Evolutionary conservation across 345 rosid species (phyloP), one percentile per base, ranked within the genome.

Genomic region (Crucihimalaya himalaica): DNA sequence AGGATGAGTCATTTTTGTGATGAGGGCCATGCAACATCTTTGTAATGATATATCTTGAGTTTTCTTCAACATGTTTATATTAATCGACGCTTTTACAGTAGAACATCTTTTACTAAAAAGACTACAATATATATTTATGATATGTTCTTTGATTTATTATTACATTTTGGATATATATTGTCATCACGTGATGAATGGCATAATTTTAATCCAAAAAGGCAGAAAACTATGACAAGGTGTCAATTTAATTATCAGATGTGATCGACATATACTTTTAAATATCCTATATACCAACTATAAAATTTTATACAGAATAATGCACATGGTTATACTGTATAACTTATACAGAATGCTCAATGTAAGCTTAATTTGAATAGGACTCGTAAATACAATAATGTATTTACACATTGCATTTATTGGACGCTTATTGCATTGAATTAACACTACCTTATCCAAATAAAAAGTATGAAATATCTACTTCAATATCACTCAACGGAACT

Each of bases 371-470:
- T 14, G n/a, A 39, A 13, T 12, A 39, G 5, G n/a, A 39, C n/a
- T 39, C n/a, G 5, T 39, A n/a, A n/a, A n/a, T n/a, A n/a, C n/a
- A n/a, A n/a, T n/a, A n/a, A n/a, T n/a, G n/a, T n/a, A n/a, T n/a
- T n/a, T n/a, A n/a, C 23, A 37, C 46, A 20, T 40, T 27, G 76
- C 43, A 27, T 37, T 31, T 18, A 13, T 35, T 19, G 43, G 76
- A 39, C 18, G 45, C 31, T 27, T 70, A n/a, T 20, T 53, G 63
- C 70, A 62, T 19, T 71, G 68, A 16, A 35, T 50, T 12, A 61
- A 50, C 23, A 29, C 7, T 42, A 31, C 45, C 76, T 72, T 72
- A 52, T 63, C 70, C 63, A 55, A 64, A 20, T 32, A 32, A 31
- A 16, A 32, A 55, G 61, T 53, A 31, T 6, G 45, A 62, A 14